These are phyloP conservation scores for Hordeum marinum DNA, from an alignment of 176 grass and related monocot species.

Conservation along the genomic window DNA sequence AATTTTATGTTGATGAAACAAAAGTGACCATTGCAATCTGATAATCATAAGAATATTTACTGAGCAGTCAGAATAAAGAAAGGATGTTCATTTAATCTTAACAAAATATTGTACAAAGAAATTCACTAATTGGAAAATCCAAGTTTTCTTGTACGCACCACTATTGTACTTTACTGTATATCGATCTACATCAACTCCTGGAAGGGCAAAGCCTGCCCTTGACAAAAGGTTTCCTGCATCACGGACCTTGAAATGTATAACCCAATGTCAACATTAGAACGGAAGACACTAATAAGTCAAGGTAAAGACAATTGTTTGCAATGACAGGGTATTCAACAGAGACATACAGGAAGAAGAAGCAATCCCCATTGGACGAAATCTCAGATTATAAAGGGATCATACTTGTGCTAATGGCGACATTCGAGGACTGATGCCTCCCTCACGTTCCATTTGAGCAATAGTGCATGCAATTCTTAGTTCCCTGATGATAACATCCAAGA, in stretches of 20 bases:
- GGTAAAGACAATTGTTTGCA: not conserved
- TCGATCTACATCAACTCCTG: slow-evolving; percentile 88
- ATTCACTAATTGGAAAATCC: not conserved
- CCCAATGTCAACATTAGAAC: not conserved
- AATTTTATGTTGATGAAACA: not conserved
- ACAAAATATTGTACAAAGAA: not conserved
- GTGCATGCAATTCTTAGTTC: slow-evolving; percentile 96
- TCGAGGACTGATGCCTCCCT: slow-evolving; percentile 87
- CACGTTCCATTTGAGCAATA: slow-evolving; percentile 94
- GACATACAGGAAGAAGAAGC: not conserved
- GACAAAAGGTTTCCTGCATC: slow-evolving; percentile 95
- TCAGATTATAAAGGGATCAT: slow-evolving; percentile 20
- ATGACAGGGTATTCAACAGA: not conserved
- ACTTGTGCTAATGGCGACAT: slow-evolving; percentile 95
- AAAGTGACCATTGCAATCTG: not conserved
- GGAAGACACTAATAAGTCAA: not conserved
- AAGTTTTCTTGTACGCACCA: slow-evolving; percentile 40
- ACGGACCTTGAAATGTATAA: slow-evolving; percentile 62
- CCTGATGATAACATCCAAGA: slow-evolving; percentile 39
- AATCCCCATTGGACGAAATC: not conserved
- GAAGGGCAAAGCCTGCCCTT: slow-evolving; percentile 83
- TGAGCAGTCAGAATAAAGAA: not conserved
- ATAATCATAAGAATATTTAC: slow-evolving; percentile 5
- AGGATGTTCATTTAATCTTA: slow-evolving; percentile 3
- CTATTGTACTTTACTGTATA: slow-evolving; percentile 87